Base-by-base conservation (phyloP, 768 basidiomycete genomes). In the Scleroderma citrinum region DNA sequence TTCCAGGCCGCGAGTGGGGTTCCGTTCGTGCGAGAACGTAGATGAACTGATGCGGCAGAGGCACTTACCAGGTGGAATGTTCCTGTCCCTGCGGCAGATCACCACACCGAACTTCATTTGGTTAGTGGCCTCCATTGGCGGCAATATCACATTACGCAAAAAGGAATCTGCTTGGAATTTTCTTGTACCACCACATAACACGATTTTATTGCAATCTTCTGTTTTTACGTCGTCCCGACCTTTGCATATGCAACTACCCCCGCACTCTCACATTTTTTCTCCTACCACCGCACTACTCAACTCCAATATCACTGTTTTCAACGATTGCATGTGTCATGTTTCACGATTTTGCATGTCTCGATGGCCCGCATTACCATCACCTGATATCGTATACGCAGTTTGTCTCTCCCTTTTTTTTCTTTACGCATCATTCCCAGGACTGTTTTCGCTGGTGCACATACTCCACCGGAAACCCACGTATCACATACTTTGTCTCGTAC, bases 1-100 rank as follows among this genome's bases (percentile, higher is more conserved):
- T 81, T 81, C 58, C 76, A 79, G 53, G 69, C 71, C 32, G 72
- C 56, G 30, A 68, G 68, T 17, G 65, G 67, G 13, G 65, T 69
- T 14, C 68, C 49, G 58, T 70, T 55, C 67, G 71, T 50, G 54
- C 68, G 53, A 59, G 54, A 65, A 6, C 58, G 62, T 41, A 63
- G 65, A 52, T 69, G 31, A 66, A 31, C 16, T 29, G 26, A 29
- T 29, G 8, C 26, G 26, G 26, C 8, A 8, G 20, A 13, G 23
- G 7, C 36, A 23, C 35, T 43, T 17, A 8, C n/a, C 20, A 26
- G 35, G 44, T 48, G 26, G 39, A n/a, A 42, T 13, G 24, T 42
- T 29, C 23, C 16, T 23, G 13, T n/a, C n/a, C n/a, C n/a, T 17
- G 40, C 26, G 34, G 34, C n/a, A 35, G 4, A 14, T 14, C 23